A percentile compares a stretch with the other conserved stretches of the same genome.
Conservation (phyloP, 1,139 yeast species). For the Sugiyamaella castrensis region DNA sequence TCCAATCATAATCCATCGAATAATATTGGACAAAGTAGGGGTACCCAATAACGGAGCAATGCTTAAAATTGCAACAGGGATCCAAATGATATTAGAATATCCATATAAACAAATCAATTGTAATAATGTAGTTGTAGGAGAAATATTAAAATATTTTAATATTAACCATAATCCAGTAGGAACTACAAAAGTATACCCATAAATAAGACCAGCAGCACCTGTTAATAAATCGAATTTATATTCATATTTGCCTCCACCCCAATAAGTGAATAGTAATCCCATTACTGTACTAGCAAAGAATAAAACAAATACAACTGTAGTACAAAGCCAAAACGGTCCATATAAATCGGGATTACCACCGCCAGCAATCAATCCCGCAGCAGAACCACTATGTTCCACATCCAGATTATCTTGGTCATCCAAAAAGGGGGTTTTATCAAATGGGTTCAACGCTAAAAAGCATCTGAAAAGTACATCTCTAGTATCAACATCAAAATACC, state of each 20-base stretch:
- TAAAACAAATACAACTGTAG: conserved; percentile 66
- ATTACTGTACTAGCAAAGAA: conserved; percentile 69
- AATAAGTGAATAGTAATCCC: conserved; percentile 48
- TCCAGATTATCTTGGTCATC: conserved; percentile 30
- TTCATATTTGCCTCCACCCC: conserved; percentile 47
- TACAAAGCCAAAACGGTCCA: conserved; percentile 84
- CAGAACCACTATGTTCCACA: conserved; percentile 38
- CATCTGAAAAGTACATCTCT: conserved; percentile 47
- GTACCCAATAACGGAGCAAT: conserved; percentile 42
- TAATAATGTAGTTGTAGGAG: conserved; percentile 38
- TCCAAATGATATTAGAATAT: conserved; percentile 74
- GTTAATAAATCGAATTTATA: conserved; percentile 63
- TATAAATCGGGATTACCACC: conserved; percentile 55
- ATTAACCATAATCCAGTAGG: conserved; percentile 55
- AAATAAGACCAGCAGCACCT: conserved; percentile 62
- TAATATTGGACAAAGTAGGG: conserved; percentile 35
- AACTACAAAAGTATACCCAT: conserved; percentile 65
- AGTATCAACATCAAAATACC: conserved; percentile 63
- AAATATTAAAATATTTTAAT: conserved; percentile 43
- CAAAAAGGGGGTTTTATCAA: conserved; percentile 33
- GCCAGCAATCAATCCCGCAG: conserved; percentile 31
- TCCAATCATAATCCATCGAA: conserved; percentile 39
- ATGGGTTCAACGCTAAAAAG: conserved; percentile 38
- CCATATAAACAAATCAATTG: conserved; percentile 65
- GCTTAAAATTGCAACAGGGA: conserved; percentile 65